phyloP scores from a whole-genome alignment of 2,329 filamentous ascomycete species.

The Venturia nashicola region DNA sequence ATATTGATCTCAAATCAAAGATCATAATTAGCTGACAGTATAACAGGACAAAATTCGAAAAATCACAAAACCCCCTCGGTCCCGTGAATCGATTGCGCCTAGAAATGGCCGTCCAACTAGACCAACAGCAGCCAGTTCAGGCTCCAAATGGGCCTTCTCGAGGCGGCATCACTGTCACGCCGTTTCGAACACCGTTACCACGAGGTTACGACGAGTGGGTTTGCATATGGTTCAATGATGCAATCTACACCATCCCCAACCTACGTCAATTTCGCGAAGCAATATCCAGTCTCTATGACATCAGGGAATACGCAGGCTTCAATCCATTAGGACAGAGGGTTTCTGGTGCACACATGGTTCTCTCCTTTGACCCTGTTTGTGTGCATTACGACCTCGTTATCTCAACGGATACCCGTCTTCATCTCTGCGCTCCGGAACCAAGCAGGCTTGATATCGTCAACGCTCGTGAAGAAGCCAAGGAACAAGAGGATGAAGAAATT shows the following conservation, averaged over 20 bases:
- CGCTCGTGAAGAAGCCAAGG: background rate
- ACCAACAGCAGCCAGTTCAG: background rate
- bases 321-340: background rate
- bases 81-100: slow-evolving; percentile 34
- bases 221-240: slow-evolving; percentile 33
- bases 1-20: background rate
- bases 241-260: slow-evolving; percentile 32
- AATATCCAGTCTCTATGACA: background rate
- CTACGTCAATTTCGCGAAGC: slow-evolving; percentile 28
- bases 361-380: background rate
- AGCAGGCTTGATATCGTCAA: background rate
- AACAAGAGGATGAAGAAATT: background rate
- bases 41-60: background rate
- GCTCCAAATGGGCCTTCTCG: slow-evolving; percentile 9
- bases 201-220: slow-evolving; percentile 31
- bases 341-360: background rate
- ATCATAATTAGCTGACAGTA: background rate
- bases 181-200: slow-evolving; percentile 15
- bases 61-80: slow-evolving; percentile 22
- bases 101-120: slow-evolving; percentile 33
- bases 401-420: background rate
- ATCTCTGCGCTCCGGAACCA: background rate
- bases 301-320: background rate
- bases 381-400: background rate
- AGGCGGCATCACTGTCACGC: slow-evolving; percentile 31